Evolutionary conservation across 1,284 basidiomycete species (phyloP).

Genomic region (Mycosarcoma mackinlayi): DNA sequence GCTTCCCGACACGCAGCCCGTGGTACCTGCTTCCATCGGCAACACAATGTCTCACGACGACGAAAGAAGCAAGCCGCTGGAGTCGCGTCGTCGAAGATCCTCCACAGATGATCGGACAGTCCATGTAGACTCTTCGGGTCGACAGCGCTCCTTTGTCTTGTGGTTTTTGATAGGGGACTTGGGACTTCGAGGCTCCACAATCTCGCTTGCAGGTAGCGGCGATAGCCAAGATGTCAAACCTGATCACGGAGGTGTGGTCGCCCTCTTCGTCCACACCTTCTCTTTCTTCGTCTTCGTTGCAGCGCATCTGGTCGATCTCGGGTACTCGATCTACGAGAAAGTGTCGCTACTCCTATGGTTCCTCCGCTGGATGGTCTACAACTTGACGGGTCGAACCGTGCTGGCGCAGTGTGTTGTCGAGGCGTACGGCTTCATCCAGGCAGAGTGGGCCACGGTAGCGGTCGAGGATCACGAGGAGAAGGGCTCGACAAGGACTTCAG

Average conservation of each 20-base stretch:
- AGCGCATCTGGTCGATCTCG: constrained; percentile 61
- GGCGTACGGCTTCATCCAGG: constrained; percentile 58
- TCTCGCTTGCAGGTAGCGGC: neutral
- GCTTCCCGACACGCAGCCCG: neutral
- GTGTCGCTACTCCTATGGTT: constrained; percentile 58
- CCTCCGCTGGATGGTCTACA: constrained; percentile 59
- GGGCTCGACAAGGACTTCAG: constrained; percentile 23
- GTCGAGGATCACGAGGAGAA: constrained; percentile 64
- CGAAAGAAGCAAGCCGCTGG: neutral
- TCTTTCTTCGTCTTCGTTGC: constrained; percentile 61
- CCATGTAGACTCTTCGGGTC: constrained; percentile 36
- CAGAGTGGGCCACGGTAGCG: constrained; percentile 63
- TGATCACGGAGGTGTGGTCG: constrained; percentile 36
- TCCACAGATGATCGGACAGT: constrained; percentile 7
- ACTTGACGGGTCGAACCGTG: constrained; percentile 62
- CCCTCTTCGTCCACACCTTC: constrained; percentile 25
- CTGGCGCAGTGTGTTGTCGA: constrained; percentile 59
- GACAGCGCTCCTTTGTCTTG: constrained; percentile 47
- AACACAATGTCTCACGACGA: neutral
- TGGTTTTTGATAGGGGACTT: constrained; percentile 61
- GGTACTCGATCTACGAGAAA: constrained; percentile 40
- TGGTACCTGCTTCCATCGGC: neutral
- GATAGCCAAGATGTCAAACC: neutral
- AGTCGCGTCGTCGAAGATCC: constrained; percentile 1
- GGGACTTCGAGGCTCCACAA: constrained; percentile 30